Conservation (phyloP, 2,329 filamentous ascomycete genomes). For the Monilinia polystroma region DNA sequence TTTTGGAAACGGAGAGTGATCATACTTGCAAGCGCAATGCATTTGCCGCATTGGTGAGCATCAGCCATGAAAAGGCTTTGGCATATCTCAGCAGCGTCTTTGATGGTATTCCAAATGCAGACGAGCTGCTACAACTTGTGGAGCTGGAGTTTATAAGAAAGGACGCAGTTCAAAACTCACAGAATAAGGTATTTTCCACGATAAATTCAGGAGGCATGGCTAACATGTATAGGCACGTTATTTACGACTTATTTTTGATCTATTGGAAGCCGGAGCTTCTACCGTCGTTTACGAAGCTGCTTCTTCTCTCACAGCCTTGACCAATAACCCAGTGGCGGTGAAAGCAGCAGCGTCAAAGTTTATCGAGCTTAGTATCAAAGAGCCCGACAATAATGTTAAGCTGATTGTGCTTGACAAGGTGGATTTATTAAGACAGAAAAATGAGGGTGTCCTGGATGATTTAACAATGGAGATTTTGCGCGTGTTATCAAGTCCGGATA, state of each 20-base stretch:
- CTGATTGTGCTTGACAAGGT: constrained; percentile 96
- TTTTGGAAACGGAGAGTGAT: constrained; percentile 88
- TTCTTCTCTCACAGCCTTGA: constrained; percentile 88
- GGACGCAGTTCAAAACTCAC: constrained; percentile 89
- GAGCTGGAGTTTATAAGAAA: constrained; percentile 98
- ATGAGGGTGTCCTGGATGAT: constrained; percentile 89
- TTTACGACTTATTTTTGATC: constrained; percentile 90
- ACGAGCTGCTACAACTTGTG: constrained; percentile 88
- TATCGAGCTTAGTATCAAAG: constrained; percentile 95
- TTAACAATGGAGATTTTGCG: constrained; percentile 95
- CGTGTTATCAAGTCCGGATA: constrained; percentile 90
- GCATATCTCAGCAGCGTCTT: constrained; percentile 86
- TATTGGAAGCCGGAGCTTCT: constrained; percentile 87
- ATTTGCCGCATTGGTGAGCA: constrained; percentile 84
- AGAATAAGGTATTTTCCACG: constrained; percentile 72
- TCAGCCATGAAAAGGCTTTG: constrained; percentile 90
- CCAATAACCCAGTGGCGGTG: constrained; percentile 93
- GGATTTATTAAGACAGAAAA: constrained; percentile 79
- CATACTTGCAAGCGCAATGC: constrained; percentile 97
- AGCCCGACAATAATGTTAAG: constrained; percentile 98
- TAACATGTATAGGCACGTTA: constrained; percentile 69
- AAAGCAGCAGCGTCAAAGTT: constrained; percentile 96
- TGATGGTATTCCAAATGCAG: constrained; percentile 89
- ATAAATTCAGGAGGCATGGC: constrained; percentile 24
- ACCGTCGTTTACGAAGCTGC: constrained; percentile 98